Percentiles rank a stretch among this genome's conserved stretches.
phyloP scores from a whole-genome alignment of 805 yeast genomes.

The Brettanomyces anomalus region DNA sequence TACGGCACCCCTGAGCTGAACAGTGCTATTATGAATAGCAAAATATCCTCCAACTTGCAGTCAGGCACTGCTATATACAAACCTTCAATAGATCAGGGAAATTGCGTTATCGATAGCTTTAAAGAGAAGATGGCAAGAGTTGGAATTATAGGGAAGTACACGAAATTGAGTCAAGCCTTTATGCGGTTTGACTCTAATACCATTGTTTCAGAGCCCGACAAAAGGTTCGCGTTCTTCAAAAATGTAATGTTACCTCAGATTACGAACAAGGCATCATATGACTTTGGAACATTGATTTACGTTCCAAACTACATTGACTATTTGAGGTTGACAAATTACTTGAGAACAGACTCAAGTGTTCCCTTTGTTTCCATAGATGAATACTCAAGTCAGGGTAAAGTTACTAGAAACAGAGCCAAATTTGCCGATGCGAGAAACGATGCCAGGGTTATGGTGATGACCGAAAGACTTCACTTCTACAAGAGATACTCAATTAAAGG shows the following conservation, averaged over 20 bases:
- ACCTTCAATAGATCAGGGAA: slow-evolving; percentile 31
- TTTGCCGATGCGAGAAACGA: slow-evolving; percentile 39
- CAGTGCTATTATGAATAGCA: slow-evolving; percentile 37
- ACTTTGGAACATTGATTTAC: slow-evolving; percentile 69
- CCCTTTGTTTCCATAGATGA: slow-evolving; percentile 73
- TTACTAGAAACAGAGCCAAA: slow-evolving; percentile 59
- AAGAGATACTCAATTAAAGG: slow-evolving; percentile 81
- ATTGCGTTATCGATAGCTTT: slow-evolving; percentile 51
- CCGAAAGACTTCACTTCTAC: slow-evolving; percentile 90
- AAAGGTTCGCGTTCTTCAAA: slow-evolving; percentile 74
- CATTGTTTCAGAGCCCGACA: slow-evolving; percentile 64
- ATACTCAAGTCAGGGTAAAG: slow-evolving; percentile 64
- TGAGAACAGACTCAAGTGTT: slow-evolving; percentile 53
- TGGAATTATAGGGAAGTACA: slow-evolving; percentile 24
- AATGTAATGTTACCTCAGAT: slow-evolving; percentile 69
- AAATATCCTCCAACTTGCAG: slow-evolving; percentile 41
- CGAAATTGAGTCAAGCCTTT: slow-evolving; percentile 59
- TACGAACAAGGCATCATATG: slow-evolving; percentile 47
- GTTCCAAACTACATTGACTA: slow-evolving; percentile 86
- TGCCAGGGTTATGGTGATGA: slow-evolving; percentile 62
- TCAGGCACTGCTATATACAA: slow-evolving; percentile 52
- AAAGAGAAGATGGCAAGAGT: slow-evolving; percentile 31
- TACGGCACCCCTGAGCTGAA: slow-evolving; percentile 76
- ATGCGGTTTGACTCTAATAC: slow-evolving; percentile 54
- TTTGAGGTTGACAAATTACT: slow-evolving; percentile 63